Evolutionary conservation across 352 stramenopile genomes (phyloP).

Genomic region (Pythium folliculosum): DNA sequence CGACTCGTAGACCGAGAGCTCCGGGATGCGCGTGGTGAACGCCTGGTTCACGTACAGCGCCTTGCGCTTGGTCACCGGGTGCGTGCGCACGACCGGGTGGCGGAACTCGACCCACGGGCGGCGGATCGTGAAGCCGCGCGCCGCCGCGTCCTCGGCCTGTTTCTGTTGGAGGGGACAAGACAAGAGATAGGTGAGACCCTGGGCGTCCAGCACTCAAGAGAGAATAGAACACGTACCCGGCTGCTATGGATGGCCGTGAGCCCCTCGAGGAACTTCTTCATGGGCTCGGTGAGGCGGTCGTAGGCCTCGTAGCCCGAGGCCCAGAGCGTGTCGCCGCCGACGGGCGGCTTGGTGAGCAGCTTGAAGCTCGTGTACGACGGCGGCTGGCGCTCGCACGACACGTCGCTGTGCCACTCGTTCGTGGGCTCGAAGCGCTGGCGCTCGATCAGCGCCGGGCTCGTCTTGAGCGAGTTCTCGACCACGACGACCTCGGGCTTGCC

Average conservation of each 20-base stretch:
- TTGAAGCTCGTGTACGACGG: conserved; percentile 41
- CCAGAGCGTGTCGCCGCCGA: conserved; percentile 48
- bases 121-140: conserved; percentile 32
- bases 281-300: conserved; percentile 37
- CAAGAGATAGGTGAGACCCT: background rate
- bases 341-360: conserved; percentile 36
- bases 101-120: conserved; percentile 40
- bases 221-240: conserved; percentile 36
- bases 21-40: conserved; percentile 41
- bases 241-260: conserved; percentile 51
- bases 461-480: conserved; percentile 27
- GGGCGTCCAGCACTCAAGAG: background rate
- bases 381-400: conserved; percentile 40
- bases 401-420: conserved; percentile 45
- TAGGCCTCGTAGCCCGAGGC: conserved; percentile 46
- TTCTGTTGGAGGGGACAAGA: conserved; percentile 14
- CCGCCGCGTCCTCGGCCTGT: conserved; percentile 35
- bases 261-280: conserved; percentile 42
- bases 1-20: conserved; percentile 40
- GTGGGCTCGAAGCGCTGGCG: conserved; percentile 33
- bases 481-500: conserved; percentile 32
- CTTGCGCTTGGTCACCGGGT: conserved; percentile 40
- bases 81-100: conserved; percentile 44
- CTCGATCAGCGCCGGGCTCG: conserved; percentile 27
- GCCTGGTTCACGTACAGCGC: conserved; percentile 42